phyloP scores from a whole-genome alignment of 805 yeast species.

The Jamesozyma lodderae region DNA sequence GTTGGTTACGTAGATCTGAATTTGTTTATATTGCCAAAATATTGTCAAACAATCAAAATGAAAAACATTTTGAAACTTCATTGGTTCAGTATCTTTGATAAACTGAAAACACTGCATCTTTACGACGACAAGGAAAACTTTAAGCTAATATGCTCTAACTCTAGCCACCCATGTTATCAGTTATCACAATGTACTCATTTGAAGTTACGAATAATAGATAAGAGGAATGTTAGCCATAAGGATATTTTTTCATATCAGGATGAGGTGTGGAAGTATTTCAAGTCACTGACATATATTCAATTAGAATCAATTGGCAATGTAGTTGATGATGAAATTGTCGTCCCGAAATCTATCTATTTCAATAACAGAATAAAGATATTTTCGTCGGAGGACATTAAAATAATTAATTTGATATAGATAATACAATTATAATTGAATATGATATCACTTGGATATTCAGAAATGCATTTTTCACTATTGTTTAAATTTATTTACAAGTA shows the following conservation, averaged over 20 bases:
- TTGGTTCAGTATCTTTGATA: slow-evolving; percentile 22
- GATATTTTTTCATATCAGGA: slow-evolving; percentile 5
- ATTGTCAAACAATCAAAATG: slow-evolving; percentile 15
- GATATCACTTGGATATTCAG: neutral
- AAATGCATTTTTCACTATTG: neutral
- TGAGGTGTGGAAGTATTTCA: slow-evolving; percentile 8
- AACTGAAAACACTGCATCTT: neutral
- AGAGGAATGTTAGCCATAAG: neutral
- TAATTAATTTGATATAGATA: neutral
- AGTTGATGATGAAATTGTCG: slow-evolving; percentile 7
- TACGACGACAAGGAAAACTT: neutral
- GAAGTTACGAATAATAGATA: slow-evolving; percentile 2
- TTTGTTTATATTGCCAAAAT: slow-evolving; percentile 17
- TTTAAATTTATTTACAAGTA: slow-evolving; percentile 1
- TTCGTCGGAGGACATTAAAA: neutral
- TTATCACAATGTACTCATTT: neutral
- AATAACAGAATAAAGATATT: slow-evolving; percentile 11
- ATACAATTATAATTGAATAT: no score
- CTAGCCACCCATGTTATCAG: neutral
- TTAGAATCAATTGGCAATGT: slow-evolving; percentile 8
- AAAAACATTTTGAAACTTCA: slow-evolving; percentile 8
- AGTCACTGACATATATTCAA: slow-evolving; percentile 10
- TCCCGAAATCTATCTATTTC: slow-evolving; percentile 15
- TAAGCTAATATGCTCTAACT: neutral
- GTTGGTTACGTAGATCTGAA: slow-evolving; percentile 20